Evolutionary conservation across 164 flowering plant species (phyloP).

Genomic region (Cinnamomum chago): DNA sequence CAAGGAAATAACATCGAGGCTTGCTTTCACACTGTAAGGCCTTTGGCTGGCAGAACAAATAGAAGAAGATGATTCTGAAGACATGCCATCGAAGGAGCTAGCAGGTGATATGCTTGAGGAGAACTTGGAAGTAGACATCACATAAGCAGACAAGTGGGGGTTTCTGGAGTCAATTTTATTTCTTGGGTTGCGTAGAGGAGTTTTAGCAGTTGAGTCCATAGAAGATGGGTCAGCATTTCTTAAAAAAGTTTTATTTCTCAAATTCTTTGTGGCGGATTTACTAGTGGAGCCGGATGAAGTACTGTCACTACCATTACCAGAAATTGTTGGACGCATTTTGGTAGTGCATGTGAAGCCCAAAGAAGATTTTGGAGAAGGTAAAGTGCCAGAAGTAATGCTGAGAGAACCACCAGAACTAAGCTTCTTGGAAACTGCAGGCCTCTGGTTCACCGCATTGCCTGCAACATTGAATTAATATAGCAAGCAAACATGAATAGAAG

Average conservation of each 20-base stretch:
- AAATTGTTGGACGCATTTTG: slow-evolving; percentile 32
- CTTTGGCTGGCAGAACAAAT: slow-evolving; percentile 44
- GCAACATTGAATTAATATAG: background rate
- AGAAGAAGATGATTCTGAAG: slow-evolving; percentile 67
- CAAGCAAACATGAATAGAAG: background rate
- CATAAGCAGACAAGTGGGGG: background rate
- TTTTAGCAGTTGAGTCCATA: slow-evolving; percentile 4
- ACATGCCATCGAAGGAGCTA: slow-evolving; percentile 36
- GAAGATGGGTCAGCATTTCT: slow-evolving; percentile 7
- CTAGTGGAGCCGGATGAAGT: slow-evolving; percentile 15
- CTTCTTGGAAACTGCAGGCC: slow-evolving; percentile 19
- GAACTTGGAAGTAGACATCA: background rate
- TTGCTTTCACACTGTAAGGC: slow-evolving; percentile 30
- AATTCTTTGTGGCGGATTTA: slow-evolving; percentile 18
- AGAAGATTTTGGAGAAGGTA: slow-evolving; percentile 34
- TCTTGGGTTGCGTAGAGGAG: background rate
- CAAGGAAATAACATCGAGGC: slow-evolving; percentile 21
- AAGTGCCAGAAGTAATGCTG: slow-evolving; percentile 32
- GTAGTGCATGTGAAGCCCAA: slow-evolving; percentile 27
- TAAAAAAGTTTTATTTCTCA: slow-evolving; percentile 28
- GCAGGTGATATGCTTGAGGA: slow-evolving; percentile 11
- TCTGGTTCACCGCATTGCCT: slow-evolving; percentile 27
- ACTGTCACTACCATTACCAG: slow-evolving; percentile 44
- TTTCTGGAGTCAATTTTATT: slow-evolving; percentile 5
- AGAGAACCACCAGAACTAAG: slow-evolving; percentile 21